Percentiles rank a stretch among this genome's conserved stretches.
Evolutionary conservation across 495 filamentous ascomycete species (phyloP).

Genomic region (Daldinia loculata): DNA sequence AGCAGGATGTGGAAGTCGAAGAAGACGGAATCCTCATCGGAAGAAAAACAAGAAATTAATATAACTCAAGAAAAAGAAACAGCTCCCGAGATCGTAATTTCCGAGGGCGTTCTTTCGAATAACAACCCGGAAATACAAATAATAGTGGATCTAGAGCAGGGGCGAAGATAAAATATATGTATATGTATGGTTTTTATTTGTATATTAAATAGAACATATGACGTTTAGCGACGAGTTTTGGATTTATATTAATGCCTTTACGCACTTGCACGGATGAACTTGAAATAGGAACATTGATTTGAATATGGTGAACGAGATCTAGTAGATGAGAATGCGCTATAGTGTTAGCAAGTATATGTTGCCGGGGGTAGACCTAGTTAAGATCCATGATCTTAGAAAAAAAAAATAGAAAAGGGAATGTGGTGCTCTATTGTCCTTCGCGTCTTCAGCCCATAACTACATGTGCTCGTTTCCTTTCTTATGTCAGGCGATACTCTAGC

Average conservation of each 20-base stretch:
- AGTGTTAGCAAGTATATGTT: neutral
- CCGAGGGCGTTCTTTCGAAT: slow-evolving; percentile 7
- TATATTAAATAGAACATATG: slow-evolving; percentile 17
- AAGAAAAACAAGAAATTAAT: slow-evolving; percentile 7
- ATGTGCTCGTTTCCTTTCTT: too few species aligned
- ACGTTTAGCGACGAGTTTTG: neutral
- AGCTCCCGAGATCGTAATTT: slow-evolving; percentile 35
- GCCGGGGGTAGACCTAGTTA: too few species aligned
- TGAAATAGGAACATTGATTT: neutral
- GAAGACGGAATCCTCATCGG: neutral
- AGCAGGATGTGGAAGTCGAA: slow-evolving; percentile 37
- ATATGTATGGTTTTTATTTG: slow-evolving; percentile 5
- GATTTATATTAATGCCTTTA: neutral
- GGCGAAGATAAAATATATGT: slow-evolving; percentile 17
- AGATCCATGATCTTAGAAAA: too few species aligned
- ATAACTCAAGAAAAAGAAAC: slow-evolving; percentile 7
- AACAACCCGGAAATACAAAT: slow-evolving; percentile 27
- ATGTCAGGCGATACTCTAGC: too few species aligned
- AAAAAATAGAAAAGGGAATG: too few species aligned
- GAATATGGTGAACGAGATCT: too few species aligned
- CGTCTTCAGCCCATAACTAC: too few species aligned
- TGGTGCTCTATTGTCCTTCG: too few species aligned
- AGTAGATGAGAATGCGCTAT: neutral
- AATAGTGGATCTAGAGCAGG: slow-evolving; percentile 31
- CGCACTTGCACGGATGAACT: neutral